Conservation (phyloP, 2,329 filamentous ascomycete species). For the Parafenestella ontariensis region DNA sequence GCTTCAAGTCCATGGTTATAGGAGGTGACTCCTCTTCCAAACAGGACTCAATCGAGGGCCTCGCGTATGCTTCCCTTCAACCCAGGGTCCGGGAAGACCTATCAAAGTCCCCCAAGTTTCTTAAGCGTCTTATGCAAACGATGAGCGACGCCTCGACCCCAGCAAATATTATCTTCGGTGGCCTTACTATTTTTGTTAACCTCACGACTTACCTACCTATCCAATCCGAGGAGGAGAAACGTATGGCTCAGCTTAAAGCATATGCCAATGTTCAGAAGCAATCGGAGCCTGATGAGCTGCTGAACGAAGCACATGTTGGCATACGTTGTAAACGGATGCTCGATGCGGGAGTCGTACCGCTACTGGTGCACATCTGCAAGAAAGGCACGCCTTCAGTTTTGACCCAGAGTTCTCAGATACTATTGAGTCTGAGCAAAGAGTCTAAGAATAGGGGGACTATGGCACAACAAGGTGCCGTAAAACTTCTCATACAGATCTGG, state of each 20-base stretch:
- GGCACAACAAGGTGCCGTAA: conserved; percentile 92
- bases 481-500: conserved; percentile 77
- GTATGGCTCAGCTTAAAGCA: conserved; percentile 88
- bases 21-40: conserved; percentile 64
- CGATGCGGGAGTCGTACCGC: conserved; percentile 76
- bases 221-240: conserved; percentile 88
- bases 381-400: conserved; percentile 74
- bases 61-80: conserved; percentile 90
- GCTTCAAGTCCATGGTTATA: conserved; percentile 70
- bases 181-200: conserved; percentile 84
- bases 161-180: conserved; percentile 78
- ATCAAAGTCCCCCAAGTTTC: conserved; percentile 69
- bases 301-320: conserved; percentile 77
- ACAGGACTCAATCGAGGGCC: conserved; percentile 82
- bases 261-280: conserved; percentile 85
- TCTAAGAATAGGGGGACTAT: conserved; percentile 77
- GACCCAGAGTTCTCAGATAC: conserved; percentile 75
- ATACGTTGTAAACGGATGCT: conserved; percentile 80
- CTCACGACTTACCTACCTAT: conserved; percentile 80
- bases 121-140: conserved; percentile 72
- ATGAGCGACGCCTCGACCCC: conserved; percentile 54
- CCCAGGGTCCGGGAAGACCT: conserved; percentile 85
- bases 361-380: conserved; percentile 79
- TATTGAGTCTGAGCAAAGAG: conserved; percentile 79
- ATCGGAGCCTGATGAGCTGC: conserved; percentile 68